Base-by-base conservation (phyloP, 2,329 filamentous ascomycete genomes). In the Ophiosphaerella herpotricha region DNA sequence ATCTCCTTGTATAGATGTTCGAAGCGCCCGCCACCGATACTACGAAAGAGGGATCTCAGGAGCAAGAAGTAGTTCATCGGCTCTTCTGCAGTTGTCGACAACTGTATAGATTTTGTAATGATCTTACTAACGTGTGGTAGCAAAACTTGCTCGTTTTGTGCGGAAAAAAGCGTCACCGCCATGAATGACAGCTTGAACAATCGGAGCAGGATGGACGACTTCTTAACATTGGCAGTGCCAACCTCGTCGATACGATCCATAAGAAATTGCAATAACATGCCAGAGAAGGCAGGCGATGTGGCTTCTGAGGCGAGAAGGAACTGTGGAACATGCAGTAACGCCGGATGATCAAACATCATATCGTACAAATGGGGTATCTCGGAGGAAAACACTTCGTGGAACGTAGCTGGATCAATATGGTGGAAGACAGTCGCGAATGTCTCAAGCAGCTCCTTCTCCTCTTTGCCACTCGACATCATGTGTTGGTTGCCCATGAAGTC, bases 1-100 rank as follows among this genome's bases (percentile, higher is more conserved):
- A 99, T 96, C 72, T 97, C 93, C 77, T 99, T 99, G 74, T 99
- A 99, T 1, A 99, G 81, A 60, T 97, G 89, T 77, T 99, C 94
- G 60, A 99, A 99, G 55, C 96, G 89, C 7, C 94, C 95, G 42
- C 94, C 95, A 18, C 94, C 94, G 45, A 99, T 99, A 69, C 93
- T 97, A 48, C 94, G 80, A 73, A 99, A 99, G 1, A 99, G 78
- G 0, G 92, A 97, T 31, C 94, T 84, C 34, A 99, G 79, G 1
- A 99, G 82, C 9, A 97, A 81, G 74, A 99, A 99, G 75, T 99
- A 99, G 73, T 99, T 99, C 84, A 97, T 96, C 0, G 95, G 95
- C 69, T 97, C 93, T 64, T 97, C 91, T 0, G 94, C 95, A 50
- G 89, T 95, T 6, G 94, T 96, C 1, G 93, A 97, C 33, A 97